phyloP scores from a whole-genome alignment of 225 moss, liverwort and hornwort species.

The Pseudoscleropodium purum region DNA sequence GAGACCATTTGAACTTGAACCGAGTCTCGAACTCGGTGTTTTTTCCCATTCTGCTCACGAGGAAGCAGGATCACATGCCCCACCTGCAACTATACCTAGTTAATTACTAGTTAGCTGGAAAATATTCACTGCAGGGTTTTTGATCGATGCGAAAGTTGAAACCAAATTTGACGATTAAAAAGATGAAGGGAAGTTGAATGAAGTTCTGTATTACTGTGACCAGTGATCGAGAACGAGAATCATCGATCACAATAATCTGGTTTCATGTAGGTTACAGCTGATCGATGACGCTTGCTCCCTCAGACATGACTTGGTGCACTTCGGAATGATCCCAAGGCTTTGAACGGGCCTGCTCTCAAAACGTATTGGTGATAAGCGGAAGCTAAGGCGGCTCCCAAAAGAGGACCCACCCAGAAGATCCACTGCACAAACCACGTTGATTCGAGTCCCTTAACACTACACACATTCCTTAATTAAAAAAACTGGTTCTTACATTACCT shows the following conservation, averaged over 20 bases:
- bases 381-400: constrained; percentile 50
- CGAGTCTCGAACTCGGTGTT: neutral
- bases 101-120: neutral
- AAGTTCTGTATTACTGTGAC: neutral
- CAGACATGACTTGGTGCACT: constrained; percentile 25
- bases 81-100: neutral
- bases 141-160: neutral
- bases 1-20: neutral
- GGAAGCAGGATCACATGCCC: constrained; percentile 15
- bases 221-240: neutral
- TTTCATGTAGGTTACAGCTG: neutral
- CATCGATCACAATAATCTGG: neutral
- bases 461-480: too few species aligned
- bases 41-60: neutral
- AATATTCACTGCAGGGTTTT: neutral
- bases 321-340: constrained; percentile 34
- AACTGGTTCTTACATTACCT: too few species aligned
- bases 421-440: constrained; percentile 22
- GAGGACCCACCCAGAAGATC: constrained; percentile 56
- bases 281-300: neutral
- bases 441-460: neutral
- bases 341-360: constrained; percentile 36
- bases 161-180: neutral
- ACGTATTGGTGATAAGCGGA: constrained; percentile 45
- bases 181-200: neutral